Conservation (phyloP, 768 basidiomycete species). For the Lactifluus subvellereus region DNA sequence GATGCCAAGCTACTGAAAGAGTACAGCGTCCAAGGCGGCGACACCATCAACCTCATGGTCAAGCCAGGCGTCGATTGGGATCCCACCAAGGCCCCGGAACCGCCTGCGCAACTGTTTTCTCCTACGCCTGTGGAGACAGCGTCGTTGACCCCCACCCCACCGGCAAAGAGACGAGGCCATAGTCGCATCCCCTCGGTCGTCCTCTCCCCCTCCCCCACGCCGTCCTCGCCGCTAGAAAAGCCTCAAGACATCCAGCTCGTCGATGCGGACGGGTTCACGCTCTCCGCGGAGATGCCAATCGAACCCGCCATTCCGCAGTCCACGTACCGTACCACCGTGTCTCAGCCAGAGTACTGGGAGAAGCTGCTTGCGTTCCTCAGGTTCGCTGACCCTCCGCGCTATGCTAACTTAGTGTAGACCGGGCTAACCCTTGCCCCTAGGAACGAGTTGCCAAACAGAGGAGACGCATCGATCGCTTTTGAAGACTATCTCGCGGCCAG, state of each 20-base stretch:
- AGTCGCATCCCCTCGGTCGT: slow-evolving; percentile 72
- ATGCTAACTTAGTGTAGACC: background rate
- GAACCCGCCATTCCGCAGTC: slow-evolving; percentile 27
- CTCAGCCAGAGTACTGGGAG: slow-evolving; percentile 77
- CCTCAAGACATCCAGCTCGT: slow-evolving; percentile 60
- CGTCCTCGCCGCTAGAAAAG: slow-evolving; percentile 43
- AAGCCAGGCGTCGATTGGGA: slow-evolving; percentile 72
- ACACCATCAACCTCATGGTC: slow-evolving; percentile 80
- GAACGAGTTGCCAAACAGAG: slow-evolving; percentile 53
- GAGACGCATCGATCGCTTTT: slow-evolving; percentile 68
- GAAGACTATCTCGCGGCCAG: slow-evolving; percentile 82
- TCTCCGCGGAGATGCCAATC: slow-evolving; percentile 31
- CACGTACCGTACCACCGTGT: slow-evolving; percentile 59
- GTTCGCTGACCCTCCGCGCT: slow-evolving; percentile 33
- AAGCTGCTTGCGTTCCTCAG: slow-evolving; percentile 58
- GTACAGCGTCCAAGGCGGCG: slow-evolving; percentile 76
- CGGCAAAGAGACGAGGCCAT: slow-evolving; percentile 41
- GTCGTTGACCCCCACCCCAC: slow-evolving; percentile 16
- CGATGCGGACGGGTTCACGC: slow-evolving; percentile 52
- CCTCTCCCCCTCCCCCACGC: slow-evolving; percentile 73
- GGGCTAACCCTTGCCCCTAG: slow-evolving; percentile 32
- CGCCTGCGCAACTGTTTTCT: slow-evolving; percentile 23
- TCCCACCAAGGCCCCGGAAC: slow-evolving; percentile 36
- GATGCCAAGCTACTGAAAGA: slow-evolving; percentile 88
- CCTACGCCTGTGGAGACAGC: slow-evolving; percentile 8